Evolutionary conservation across 768 basidiomycete species (phyloP), one percentile per base, ranked within the genome.

Genomic region (Clitopilus passeckerianus): DNA sequence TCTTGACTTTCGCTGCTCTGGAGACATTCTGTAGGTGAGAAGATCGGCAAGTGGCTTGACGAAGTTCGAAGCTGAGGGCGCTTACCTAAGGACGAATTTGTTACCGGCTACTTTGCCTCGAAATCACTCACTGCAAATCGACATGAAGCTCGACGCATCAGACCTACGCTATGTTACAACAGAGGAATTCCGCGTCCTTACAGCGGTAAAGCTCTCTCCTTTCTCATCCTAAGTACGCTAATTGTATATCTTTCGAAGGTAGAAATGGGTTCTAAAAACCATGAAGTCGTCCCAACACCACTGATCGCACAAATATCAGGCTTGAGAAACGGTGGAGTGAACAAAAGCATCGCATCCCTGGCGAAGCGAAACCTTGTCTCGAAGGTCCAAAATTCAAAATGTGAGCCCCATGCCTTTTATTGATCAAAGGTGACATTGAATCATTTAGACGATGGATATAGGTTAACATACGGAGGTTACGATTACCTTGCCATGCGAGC

Each of bases 211-310:
- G 27, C 27, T 4, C 27, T 30, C 7, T 3, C 4, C 27, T 30
- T 30, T 30, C 27, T 7, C 7, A 3, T 7, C 27, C 3, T 30
- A 30, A 30, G 27, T 7, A 30, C 7, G 7, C 27, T 30, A 30
- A 30, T 30, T 7, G 7, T 30, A 30, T 7, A 30, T 30, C 7
- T 7, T 30, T 7, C 27, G 27, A 30, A 98, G 95, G 92, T 92
- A 34, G 97, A 99, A 77, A 93, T 96, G 82, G 97, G 96, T 18
- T 95, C 92, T 4, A 97, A 97, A 78, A 98, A 98, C 70, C 97
- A 99, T 68, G 91, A 98, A 73, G 83, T 97, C 35, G 95, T 99
- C 14, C 97, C 97, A 2, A 87, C 90, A 7, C 73, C 83, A 0
- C 84, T 98, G 64, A 92, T 98, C 62, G 87, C 90, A 4, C 93